Evolutionary conservation across 257 asterid genomes (phyloP).

Genomic region (Haberlea rhodopensis): DNA sequence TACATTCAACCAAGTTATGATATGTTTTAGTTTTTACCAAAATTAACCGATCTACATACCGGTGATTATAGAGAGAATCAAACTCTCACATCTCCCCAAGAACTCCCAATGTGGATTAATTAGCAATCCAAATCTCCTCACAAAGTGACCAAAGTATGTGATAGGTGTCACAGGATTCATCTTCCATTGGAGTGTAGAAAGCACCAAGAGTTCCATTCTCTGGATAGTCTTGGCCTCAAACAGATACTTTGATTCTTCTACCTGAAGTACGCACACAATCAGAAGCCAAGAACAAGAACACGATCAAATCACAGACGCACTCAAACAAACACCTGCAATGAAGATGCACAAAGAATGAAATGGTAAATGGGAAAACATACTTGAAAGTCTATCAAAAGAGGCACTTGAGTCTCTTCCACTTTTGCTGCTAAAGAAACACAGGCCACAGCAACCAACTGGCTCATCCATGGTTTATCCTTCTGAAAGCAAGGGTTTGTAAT

Average conservation of each 20-base stretch:
- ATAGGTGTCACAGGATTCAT: conserved; percentile 84
- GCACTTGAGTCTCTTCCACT: conserved; percentile 88
- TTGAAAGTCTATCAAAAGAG: conserved; percentile 75
- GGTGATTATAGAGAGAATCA: conserved; percentile 53
- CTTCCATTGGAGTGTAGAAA: conserved; percentile 73
- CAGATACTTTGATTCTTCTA: conserved; percentile 56
- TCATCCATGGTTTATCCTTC: conserved; percentile 98
- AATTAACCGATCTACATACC: conserved; percentile 45
- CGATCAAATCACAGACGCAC: too few species aligned
- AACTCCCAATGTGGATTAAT: conserved; percentile 59
- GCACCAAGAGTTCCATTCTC: too few species aligned
- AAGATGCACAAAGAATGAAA: conserved; percentile 3
- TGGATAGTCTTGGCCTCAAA: too few species aligned
- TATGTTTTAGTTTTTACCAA: neutral
- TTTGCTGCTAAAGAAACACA: conserved; percentile 95
- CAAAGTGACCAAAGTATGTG: conserved; percentile 72
- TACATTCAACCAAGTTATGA: conserved; percentile 13
- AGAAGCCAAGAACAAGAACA: conserved; percentile 20
- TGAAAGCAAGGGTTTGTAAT: conserved; percentile 45
- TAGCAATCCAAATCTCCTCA: conserved; percentile 62
- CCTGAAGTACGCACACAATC: conserved; percentile 41
- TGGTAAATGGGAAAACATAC: conserved; percentile 36
- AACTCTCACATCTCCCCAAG: conserved; percentile 52
- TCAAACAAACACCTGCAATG: conserved; percentile 34
- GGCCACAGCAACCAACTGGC: conserved; percentile 86